A percentile compares a stretch with the other conserved stretches of the same genome.
These are phyloP conservation scores for Meyerozyma athensensis DNA, from an alignment of 1,139 yeast genomes.

Conservation along the genomic window DNA sequence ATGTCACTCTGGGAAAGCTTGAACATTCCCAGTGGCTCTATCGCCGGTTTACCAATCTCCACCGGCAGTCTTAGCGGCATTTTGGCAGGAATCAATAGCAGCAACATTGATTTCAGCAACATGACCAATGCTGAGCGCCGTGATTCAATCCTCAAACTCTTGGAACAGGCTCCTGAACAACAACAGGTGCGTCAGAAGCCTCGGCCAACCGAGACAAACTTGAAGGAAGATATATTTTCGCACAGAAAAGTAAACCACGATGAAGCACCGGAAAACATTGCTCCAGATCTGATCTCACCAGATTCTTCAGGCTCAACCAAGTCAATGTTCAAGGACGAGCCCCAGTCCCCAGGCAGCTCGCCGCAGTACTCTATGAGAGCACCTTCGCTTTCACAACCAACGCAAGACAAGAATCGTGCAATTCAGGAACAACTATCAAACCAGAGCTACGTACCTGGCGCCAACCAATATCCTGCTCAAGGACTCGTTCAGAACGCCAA, in stretches of 20 bases:
- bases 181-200: slow-evolving; percentile 5
- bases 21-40: slow-evolving; percentile 22
- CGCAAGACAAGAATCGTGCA: slow-evolving; percentile 6
- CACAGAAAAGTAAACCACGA: slow-evolving; percentile 16
- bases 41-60: slow-evolving; percentile 22
- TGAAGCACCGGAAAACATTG: slow-evolving; percentile 4
- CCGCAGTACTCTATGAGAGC: slow-evolving; percentile 15
- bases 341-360: slow-evolving; percentile 43
- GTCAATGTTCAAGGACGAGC: slow-evolving; percentile 30
- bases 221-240: slow-evolving; percentile 40
- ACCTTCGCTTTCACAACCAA: not conserved
- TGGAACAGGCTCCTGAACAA: slow-evolving; percentile 11
- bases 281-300: slow-evolving; percentile 22
- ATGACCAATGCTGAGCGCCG: slow-evolving; percentile 43
- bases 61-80: slow-evolving; percentile 35
- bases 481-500: not conserved
- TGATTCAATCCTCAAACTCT: slow-evolving; percentile 36
- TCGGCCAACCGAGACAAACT: slow-evolving; percentile 14
- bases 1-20: slow-evolving; percentile 22
- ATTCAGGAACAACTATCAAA: slow-evolving; percentile 14
- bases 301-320: slow-evolving; percentile 35
- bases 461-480: not conserved
- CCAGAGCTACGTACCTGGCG: slow-evolving; percentile 4
- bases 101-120: slow-evolving; percentile 36
- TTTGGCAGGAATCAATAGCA: slow-evolving; percentile 34